Conservation (phyloP, 2,329 filamentous ascomycete species). For the Xylariaceae sp. region DNA sequence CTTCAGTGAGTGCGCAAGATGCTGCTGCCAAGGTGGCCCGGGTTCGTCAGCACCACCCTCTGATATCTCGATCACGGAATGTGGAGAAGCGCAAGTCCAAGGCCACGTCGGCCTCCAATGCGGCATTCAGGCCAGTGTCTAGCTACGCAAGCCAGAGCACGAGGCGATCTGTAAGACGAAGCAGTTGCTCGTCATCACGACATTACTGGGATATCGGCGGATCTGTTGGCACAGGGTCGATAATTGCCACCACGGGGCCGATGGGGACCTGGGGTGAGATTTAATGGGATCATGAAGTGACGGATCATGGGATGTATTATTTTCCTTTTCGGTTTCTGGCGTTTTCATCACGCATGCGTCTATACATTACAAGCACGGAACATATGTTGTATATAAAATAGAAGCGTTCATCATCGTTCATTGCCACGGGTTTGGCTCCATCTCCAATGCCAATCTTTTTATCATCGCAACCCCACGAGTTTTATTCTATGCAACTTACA, state of each 20-base stretch:
- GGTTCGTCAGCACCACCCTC: slow-evolving; percentile 82
- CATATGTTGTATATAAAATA: slow-evolving; percentile 5
- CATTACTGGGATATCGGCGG: slow-evolving; percentile 93
- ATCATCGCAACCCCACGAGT: background rate
- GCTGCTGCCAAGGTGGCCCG: slow-evolving; percentile 72
- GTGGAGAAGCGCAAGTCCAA: slow-evolving; percentile 54
- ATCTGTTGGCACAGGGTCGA: slow-evolving; percentile 69
- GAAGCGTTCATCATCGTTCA: slow-evolving; percentile 1
- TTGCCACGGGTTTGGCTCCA: slow-evolving; percentile 3
- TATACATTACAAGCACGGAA: slow-evolving; percentile 15
- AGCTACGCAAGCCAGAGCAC: slow-evolving; percentile 89
- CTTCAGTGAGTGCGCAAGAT: slow-evolving; percentile 53
- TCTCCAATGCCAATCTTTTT: slow-evolving; percentile 6
- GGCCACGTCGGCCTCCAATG: slow-evolving; percentile 45
- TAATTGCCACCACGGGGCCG: slow-evolving; percentile 60
- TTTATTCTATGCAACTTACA: slow-evolving; percentile 1
- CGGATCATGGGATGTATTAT: background rate
- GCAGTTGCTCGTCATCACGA: slow-evolving; percentile 62
- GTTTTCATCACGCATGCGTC: slow-evolving; percentile 4
- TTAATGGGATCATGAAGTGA: slow-evolving; percentile 31
- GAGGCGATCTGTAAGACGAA: slow-evolving; percentile 62
- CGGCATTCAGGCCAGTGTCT: slow-evolving; percentile 47
- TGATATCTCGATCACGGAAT: slow-evolving; percentile 59
- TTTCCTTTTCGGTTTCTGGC: background rate
- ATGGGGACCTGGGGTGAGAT: slow-evolving; percentile 79